Percentiles rank a stretch among this genome's conserved stretches.
Evolutionary conservation across 352 stramenopile genomes (phyloP).

Genomic region (Thraustochytrium sp.): DNA sequence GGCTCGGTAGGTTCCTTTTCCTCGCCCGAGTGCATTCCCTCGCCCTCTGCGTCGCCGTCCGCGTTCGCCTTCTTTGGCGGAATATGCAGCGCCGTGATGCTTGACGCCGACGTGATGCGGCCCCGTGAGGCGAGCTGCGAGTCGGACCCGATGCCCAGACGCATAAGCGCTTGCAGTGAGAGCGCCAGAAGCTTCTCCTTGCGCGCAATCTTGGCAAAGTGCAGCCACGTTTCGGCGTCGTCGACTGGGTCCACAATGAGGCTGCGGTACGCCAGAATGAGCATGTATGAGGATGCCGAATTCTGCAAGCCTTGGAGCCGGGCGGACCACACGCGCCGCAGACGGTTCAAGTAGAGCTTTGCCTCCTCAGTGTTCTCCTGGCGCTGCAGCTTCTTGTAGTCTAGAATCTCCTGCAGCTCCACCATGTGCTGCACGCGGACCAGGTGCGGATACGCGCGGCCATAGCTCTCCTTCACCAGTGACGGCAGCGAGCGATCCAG

Average conservation of each 20-base stretch:
- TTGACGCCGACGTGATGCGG: not conserved
- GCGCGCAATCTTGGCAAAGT: slow-evolving; percentile 80
- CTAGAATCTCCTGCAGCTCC: slow-evolving; percentile 96
- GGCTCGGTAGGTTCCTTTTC: no score
- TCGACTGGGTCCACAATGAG: slow-evolving; percentile 75
- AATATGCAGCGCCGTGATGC: not conserved
- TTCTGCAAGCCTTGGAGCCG: slow-evolving; percentile 85
- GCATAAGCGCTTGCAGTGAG: slow-evolving; percentile 52
- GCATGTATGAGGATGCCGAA: slow-evolving; percentile 80
- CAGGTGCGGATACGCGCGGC: slow-evolving; percentile 90
- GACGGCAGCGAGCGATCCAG: slow-evolving; percentile 89
- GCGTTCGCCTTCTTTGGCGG: not conserved
- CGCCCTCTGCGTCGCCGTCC: no score
- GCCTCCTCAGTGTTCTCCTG: slow-evolving; percentile 16
- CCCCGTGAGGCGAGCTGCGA: not conserved
- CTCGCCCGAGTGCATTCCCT: no score
- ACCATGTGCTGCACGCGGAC: slow-evolving; percentile 91
- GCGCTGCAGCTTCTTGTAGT: slow-evolving; percentile 75
- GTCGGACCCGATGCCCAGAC: slow-evolving; percentile 45
- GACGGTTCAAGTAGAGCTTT: slow-evolving; percentile 43
- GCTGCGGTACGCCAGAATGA: slow-evolving; percentile 83
- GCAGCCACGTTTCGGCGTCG: slow-evolving; percentile 80
- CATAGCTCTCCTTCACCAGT: slow-evolving; percentile 93
- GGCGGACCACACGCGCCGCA: slow-evolving; percentile 64
- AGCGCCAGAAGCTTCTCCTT: slow-evolving; percentile 74